Evolutionary conservation across 1,284 basidiomycete genomes (phyloP).

Genomic region (Omphalotus olearius): DNA sequence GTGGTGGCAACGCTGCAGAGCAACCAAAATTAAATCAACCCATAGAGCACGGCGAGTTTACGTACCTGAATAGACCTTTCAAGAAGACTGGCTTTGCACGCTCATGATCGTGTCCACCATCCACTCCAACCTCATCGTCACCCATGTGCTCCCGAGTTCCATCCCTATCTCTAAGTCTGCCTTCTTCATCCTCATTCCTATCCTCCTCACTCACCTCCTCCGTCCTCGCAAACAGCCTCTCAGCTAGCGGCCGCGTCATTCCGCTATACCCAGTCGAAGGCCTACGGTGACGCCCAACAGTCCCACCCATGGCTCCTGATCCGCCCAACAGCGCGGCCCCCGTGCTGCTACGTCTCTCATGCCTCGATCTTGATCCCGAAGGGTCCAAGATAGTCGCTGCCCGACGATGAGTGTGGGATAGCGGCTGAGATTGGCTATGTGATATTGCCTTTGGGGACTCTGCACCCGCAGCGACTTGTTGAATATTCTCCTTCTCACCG

Average conservation of each 20-base stretch:
- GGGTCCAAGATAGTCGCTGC: constrained; percentile 74
- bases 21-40: neutral
- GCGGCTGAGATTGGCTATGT: constrained; percentile 53
- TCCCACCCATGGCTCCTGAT: constrained; percentile 39
- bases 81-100: constrained; percentile 81
- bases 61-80: constrained; percentile 84
- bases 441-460: constrained; percentile 27
- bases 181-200: constrained; percentile 32
- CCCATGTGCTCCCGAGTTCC: constrained; percentile 20
- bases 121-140: constrained; percentile 23
- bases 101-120: constrained; percentile 23
- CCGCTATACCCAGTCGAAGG: constrained; percentile 59
- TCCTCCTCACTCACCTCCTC: constrained; percentile 42
- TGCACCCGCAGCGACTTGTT: neutral
- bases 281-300: constrained; percentile 60
- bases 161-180: constrained; percentile 11
- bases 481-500: constrained; percentile 1
- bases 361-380: constrained; percentile 39
- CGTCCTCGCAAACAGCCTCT: constrained; percentile 47
- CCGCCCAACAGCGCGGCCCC: constrained; percentile 56
- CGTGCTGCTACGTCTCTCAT: constrained; percentile 75
- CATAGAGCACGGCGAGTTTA: constrained; percentile 10
- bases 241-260: constrained; percentile 35
- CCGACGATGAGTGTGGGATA: constrained; percentile 55
- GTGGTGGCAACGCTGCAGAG: constrained; percentile 83